Percentiles rank a stretch among this genome's conserved stretches.
Conservation (phyloP, 2,329 filamentous ascomycete species). For the Aspergillus ustus region DNA sequence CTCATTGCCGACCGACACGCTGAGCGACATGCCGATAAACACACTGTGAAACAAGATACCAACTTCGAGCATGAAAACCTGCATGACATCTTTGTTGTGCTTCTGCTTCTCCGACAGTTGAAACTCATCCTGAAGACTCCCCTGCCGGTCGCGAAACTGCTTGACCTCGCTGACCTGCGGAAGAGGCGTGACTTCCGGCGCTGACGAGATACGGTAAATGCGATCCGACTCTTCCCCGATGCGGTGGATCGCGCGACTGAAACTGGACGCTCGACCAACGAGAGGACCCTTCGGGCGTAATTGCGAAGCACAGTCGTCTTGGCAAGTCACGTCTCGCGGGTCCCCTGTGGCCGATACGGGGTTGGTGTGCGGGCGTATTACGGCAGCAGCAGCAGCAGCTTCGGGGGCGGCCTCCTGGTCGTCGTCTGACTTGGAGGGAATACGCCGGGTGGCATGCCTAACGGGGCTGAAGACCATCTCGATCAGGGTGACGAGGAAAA, state of each 20-base stretch:
- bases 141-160: constrained; percentile 14
- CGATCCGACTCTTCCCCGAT: constrained; percentile 32
- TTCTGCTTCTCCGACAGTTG: constrained; percentile 35
- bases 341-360: background rate
- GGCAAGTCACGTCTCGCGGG: background rate
- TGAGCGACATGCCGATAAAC: constrained; percentile 44
- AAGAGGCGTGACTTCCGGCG: constrained; percentile 21
- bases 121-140: background rate
- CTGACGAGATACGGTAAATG: constrained; percentile 29
- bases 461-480: constrained; percentile 60
- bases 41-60: constrained; percentile 80
- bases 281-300: constrained; percentile 34
- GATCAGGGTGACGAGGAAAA: constrained; percentile 55
- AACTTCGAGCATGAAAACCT: constrained; percentile 75
- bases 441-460: constrained; percentile 32
- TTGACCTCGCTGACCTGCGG: constrained; percentile 24
- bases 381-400: too few relatives aligned
- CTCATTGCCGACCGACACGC: constrained; percentile 39
- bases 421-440: background rate
- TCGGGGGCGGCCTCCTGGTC: constrained; percentile 3
- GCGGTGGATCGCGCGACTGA: constrained; percentile 34
- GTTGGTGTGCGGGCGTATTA: background rate
- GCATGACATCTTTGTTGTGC: constrained; percentile 68
- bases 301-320: constrained; percentile 25
- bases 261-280: constrained; percentile 33